phyloP scores from a whole-genome alignment of 345 rosid genomes.

The Brassica incana region DNA sequence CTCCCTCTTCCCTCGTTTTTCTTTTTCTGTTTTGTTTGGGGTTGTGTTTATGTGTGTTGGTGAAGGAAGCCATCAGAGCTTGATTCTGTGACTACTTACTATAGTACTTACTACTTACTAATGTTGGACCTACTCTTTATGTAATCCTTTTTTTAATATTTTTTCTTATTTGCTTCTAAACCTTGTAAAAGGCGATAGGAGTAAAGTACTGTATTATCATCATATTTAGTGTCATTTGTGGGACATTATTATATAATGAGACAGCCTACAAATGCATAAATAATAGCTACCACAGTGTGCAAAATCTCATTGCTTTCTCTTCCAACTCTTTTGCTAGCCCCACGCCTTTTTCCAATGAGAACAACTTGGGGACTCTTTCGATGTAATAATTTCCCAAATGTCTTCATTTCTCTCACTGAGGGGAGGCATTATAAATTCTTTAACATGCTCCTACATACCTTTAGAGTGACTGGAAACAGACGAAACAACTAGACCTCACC shows the following conservation, averaged over 20 bases:
- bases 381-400: background rate
- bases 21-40: background rate
- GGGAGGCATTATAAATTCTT: background rate
- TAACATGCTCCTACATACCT: conserved; percentile 17
- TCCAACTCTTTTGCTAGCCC: conserved; percentile 15
- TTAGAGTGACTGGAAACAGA: conserved; percentile 23
- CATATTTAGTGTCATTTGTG: conserved; percentile 11
- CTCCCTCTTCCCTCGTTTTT: conserved; percentile 2
- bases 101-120: conserved; percentile 18
- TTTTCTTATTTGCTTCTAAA: background rate
- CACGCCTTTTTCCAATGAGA: background rate
- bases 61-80: conserved; percentile 50
- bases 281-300: background rate
- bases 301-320: background rate
- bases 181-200: conserved; percentile 8
- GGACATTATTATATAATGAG: conserved; percentile 19
- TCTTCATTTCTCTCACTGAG: background rate
- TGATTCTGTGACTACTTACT: conserved; percentile 27
- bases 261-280: background rate
- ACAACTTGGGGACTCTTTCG: background rate
- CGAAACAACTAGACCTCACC: conserved; percentile 35
- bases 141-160: background rate
- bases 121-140: conserved; percentile 16
- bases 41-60: background rate
- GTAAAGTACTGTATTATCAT: background rate